These are phyloP conservation scores for Sanghuangporus weigelae DNA, from an alignment of 1,284 basidiomycete species.

Conservation along the genomic window DNA sequence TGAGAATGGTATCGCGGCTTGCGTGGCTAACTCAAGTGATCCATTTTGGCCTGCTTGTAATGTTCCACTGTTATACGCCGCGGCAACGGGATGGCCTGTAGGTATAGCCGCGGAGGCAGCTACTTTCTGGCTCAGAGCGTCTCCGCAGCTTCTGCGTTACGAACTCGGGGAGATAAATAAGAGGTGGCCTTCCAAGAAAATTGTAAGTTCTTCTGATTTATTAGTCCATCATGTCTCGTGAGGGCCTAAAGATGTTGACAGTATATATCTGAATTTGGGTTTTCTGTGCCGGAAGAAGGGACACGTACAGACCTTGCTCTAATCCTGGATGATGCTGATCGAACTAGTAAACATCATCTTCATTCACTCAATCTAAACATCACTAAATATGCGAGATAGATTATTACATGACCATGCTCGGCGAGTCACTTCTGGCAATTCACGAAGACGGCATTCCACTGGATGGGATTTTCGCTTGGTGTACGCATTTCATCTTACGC, in stretches of 20 bases:
- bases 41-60: constrained; percentile 42
- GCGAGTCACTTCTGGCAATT: constrained; percentile 37
- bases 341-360: constrained; percentile 34
- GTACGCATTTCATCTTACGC: constrained; percentile 23
- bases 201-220: constrained; percentile 27
- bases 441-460: constrained; percentile 40
- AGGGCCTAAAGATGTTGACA: constrained; percentile 18
- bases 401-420: constrained; percentile 40
- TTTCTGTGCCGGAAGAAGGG: constrained; percentile 38
- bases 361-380: not conserved
- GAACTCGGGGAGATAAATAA: constrained; percentile 32
- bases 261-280: constrained; percentile 44
- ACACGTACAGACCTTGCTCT: constrained; percentile 35
- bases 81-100: constrained; percentile 38
- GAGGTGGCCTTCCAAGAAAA: constrained; percentile 42
- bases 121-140: constrained; percentile 36
- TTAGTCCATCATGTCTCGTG: not conserved
- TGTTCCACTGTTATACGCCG: constrained; percentile 32
- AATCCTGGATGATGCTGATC: constrained; percentile 40
- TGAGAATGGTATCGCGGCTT: constrained; percentile 34
- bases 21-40: constrained; percentile 34
- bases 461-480: constrained; percentile 39
- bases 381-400: constrained; percentile 24
- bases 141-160: constrained; percentile 34
- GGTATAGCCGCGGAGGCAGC: constrained; percentile 37